Base-by-base conservation (phyloP, 2,329 filamentous ascomycete species). In the Mariannaea sp. region DNA sequence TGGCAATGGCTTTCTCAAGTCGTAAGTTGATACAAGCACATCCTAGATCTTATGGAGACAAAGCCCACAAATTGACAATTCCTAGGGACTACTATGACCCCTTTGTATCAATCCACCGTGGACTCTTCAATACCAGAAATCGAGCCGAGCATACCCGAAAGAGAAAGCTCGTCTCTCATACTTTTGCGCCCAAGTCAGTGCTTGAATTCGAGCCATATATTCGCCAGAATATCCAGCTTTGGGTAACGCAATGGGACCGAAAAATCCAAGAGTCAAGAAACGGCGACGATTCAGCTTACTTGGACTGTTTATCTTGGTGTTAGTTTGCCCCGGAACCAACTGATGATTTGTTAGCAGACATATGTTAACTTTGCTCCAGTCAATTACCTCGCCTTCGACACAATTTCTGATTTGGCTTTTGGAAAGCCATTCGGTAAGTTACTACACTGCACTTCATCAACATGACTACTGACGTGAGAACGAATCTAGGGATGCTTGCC, bases 151-250 rank as follows among this genome's bases (percentile, higher is more conserved):
- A 96, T 71, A 87, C 87, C 0, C 85, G 92, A 63, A 96, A 96
- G 81, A 83, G 92, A 67, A 96, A 96, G 81, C 86, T 90, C 1
- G 84, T 96, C 33, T 86, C 89, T 2, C 90, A 96, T 72, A 95
- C 90, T n/a, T 96, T 96, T 75, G 89, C 86, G 17, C 81, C 87
- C 54, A 95, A 93, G 74, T 89, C 84, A 9, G 81, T 96, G 41
- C 79, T 82, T 45, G 86, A 96, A 69, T 95, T 96, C 68, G 92
- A 96, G 76, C 89, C 91, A 44, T 96, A 93, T 72, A 93, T 96
- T 62, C 86, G 89, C 67, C 77, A 81, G 61, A 96, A 95, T 69
- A 80, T 96, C 5, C 84, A 88, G 56, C 74, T 85, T n/a, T 89
- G 96, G 52, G 84, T 88, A 19, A 76, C 76, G 58, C 85, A 91